Base-by-base conservation (phyloP, 805 yeast species). In the Starmerella powellii region DNA sequence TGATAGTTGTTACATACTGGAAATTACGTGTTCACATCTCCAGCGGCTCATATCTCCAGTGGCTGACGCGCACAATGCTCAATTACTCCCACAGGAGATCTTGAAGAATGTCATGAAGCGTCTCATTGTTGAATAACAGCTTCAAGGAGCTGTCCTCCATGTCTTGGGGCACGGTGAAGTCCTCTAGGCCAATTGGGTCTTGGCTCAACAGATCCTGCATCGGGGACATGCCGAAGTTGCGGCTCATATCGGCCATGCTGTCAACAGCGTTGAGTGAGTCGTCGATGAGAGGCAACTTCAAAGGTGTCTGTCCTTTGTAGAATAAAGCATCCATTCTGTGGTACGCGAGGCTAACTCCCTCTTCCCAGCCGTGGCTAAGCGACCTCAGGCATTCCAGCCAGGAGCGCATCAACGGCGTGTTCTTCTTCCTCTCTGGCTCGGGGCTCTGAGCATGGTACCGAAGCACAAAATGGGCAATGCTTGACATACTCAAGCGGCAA, bases 311-410 rank as follows among this genome's bases (percentile, higher is more conserved):
- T 20, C 61, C 63, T 47, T 50, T 53, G 50, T 60, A 56, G 31
- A 60, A 58, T 12, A 59, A 51, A 2, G 59, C 46, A 21, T 59
- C 63, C 55, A 59, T 54, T 5, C 62, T 42, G 38, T 55, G 49
- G 2, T 54, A 50, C 1, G 63, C 63, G 10, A 59, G 45, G n/a
- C 63, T 62, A 20, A 63, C 50, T 20, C 63, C 63, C 42, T 59
- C 63, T 35, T 53, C 61, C 64, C 64, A 60, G 1, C 60, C 58
- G 31, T 58, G 59, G 28, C 53, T 49, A 20, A 60, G 41, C 1
- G 56, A 56, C 23, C 62, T 52, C 26, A 60, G 27, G 10, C 61
- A 56, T 52, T 55, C 56, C 10, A 57, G 48, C 63, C 63, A 60
- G 24, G 57, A 56, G 8, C 60, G 49, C 37, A 59, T 47, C 12